These are phyloP conservation scores for Sistotremastrum suecicum DNA, from an alignment of 768 basidiomycete genomes.

Conservation along the genomic window DNA sequence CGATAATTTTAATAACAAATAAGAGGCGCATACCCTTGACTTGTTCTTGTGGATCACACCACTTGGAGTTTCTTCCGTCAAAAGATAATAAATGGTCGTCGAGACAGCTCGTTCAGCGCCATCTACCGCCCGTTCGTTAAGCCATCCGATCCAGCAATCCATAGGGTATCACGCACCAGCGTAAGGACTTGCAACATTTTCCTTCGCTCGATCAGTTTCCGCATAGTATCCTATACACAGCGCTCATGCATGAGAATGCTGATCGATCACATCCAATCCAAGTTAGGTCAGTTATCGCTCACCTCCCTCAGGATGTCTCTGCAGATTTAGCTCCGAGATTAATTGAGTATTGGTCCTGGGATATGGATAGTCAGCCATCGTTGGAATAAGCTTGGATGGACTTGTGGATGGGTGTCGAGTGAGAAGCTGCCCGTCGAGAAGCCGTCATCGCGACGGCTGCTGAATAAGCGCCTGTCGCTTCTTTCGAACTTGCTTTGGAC, in stretches of 20 bases:
- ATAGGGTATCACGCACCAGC: constrained; percentile 13
- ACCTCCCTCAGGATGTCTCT: constrained; percentile 18
- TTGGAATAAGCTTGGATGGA: too few relatives aligned
- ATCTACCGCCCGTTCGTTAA: constrained; percentile 7
- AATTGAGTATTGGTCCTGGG: constrained; percentile 15
- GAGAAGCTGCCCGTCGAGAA: too few relatives aligned
- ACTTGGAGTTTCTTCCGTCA: constrained; percentile 24
- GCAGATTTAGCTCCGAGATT: constrained; percentile 14
- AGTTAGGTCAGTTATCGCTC: background rate
- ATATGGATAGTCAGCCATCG: constrained; percentile 5
- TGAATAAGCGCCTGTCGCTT: too few relatives aligned
- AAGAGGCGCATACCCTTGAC: constrained; percentile 21
- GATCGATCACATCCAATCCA: background rate
- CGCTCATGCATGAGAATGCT: background rate
- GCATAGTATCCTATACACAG: constrained; percentile 18
- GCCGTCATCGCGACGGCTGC: too few relatives aligned
- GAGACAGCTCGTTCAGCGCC: constrained; percentile 20
- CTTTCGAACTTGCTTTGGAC: too few relatives aligned
- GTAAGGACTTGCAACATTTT: constrained; percentile 19
- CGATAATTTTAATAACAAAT: too few relatives aligned
- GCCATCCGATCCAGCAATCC: background rate
- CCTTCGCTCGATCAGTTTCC: constrained; percentile 20
- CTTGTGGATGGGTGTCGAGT: too few relatives aligned
- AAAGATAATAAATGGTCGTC: constrained; percentile 36
- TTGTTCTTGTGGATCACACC: constrained; percentile 36